Percentiles rank a stretch among this genome's conserved stretches.
Evolutionary conservation across 345 rosid genomes (phyloP).

Genomic region (Durio zibethinus): DNA sequence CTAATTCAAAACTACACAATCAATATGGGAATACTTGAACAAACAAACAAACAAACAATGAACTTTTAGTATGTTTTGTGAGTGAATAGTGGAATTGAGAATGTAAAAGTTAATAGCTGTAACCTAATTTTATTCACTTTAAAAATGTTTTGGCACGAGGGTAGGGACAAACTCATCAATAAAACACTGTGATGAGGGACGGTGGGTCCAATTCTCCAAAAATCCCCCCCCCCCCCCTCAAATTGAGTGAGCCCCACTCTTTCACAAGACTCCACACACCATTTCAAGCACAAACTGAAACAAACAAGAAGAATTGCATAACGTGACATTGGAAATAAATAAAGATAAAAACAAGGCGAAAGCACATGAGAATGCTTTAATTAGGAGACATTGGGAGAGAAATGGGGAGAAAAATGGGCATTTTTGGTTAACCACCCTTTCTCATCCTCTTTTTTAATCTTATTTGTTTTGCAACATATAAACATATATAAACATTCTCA

Average conservation of each 20-base stretch:
- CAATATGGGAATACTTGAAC: too few relatives aligned
- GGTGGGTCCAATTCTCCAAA: slow-evolving; percentile 15
- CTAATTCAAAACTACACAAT: too few relatives aligned
- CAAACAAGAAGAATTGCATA: background rate
- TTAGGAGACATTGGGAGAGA: slow-evolving; percentile 5
- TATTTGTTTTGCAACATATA: slow-evolving; percentile 34
- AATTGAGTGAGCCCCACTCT: background rate
- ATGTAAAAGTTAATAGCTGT: background rate
- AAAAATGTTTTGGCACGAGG: too few relatives aligned
- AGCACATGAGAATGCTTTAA: background rate
- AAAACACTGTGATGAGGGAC: background rate
- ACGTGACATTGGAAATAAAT: background rate
- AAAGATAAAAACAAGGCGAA: too few relatives aligned
- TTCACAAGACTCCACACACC: slow-evolving; percentile 7
- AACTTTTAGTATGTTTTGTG: too few relatives aligned
- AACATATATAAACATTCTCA: slow-evolving; percentile 52
- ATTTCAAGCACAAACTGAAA: background rate
- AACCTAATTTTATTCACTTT: too few relatives aligned
- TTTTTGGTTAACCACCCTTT: slow-evolving; percentile 5
- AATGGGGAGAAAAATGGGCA: slow-evolving; percentile 22
- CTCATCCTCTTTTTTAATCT: slow-evolving; percentile 14
- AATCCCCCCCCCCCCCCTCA: background rate
- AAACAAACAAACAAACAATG: too few relatives aligned
- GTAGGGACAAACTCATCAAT: background rate
- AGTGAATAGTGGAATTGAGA: background rate